phyloP scores from a whole-genome alignment of 1,284 basidiomycete genomes.

The Pseudozyma tsukubaensis region DNA sequence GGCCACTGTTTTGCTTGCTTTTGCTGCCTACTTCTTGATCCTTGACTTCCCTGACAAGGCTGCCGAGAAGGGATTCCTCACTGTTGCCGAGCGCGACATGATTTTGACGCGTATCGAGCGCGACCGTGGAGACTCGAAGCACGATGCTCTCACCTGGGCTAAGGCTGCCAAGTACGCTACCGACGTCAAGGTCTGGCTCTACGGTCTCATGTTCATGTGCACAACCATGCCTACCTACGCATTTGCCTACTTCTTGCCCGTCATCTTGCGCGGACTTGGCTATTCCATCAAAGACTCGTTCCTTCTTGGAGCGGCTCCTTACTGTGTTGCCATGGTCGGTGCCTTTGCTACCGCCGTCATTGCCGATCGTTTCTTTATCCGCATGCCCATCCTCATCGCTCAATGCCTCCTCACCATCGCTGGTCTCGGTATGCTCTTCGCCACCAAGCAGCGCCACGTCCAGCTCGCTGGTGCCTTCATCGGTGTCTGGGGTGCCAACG shows the following conservation, averaged over 20 bases:
- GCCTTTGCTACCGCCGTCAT: conserved; percentile 66
- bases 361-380: conserved; percentile 68
- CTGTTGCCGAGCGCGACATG: conserved; percentile 68
- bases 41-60: conserved; percentile 71
- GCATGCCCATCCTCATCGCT: conserved; percentile 68
- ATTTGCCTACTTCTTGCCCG: conserved; percentile 69
- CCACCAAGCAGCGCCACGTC: conserved; percentile 38
- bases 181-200: conserved; percentile 71
- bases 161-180: conserved; percentile 67
- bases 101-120: conserved; percentile 70
- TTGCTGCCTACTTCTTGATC: conserved; percentile 54
- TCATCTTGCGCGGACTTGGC: conserved; percentile 70
- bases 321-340: conserved; percentile 62
- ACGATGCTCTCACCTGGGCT: conserved; percentile 68
- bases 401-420: conserved; percentile 67
- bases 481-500: conserved; percentile 68
- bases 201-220: conserved; percentile 69
- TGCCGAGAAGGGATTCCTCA: conserved; percentile 69
- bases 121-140: conserved; percentile 70
- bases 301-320: conserved; percentile 70
- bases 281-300: conserved; percentile 59
- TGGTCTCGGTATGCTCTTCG: conserved; percentile 69
- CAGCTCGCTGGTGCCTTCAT: conserved; percentile 69
- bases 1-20: conserved; percentile 46
- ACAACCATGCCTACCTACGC: conserved; percentile 55